Evolutionary conservation across 2,329 filamentous ascomycete species (phyloP).

Genomic region (Aciculosporium take): DNA sequence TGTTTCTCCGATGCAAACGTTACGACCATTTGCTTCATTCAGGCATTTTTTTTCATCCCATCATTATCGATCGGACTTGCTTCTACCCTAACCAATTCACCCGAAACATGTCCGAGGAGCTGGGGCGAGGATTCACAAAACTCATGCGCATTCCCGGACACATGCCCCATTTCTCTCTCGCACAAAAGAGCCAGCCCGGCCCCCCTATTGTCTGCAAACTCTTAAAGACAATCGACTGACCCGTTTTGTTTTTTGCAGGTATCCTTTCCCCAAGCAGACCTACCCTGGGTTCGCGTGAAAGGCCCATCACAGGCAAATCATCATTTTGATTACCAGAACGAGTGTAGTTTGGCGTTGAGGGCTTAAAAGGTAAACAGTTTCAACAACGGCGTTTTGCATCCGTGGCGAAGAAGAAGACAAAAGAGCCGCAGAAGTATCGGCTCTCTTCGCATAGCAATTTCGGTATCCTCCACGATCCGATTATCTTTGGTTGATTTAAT

Average conservation of each 20-base stretch:
- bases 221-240: slow-evolving; percentile 5
- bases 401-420: slow-evolving; percentile 10
- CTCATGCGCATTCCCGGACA: neutral
- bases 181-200: neutral
- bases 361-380: slow-evolving; percentile 30
- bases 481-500: slow-evolving; percentile 1
- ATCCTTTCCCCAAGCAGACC: slow-evolving; percentile 68
- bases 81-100: neutral
- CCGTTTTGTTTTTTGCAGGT: slow-evolving; percentile 31
- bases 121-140: neutral
- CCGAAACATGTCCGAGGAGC: neutral
- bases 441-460: slow-evolving; percentile 21
- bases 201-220: slow-evolving; percentile 3
- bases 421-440: slow-evolving; percentile 12
- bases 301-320: slow-evolving; percentile 9
- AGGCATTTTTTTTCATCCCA: slow-evolving; percentile 1
- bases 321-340: slow-evolving; percentile 7
- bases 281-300: slow-evolving; percentile 39
- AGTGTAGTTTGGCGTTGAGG: slow-evolving; percentile 28
- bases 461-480: slow-evolving; percentile 31
- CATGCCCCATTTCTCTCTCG: neutral
- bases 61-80: neutral
- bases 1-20: slow-evolving; percentile 2
- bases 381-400: slow-evolving; percentile 38
- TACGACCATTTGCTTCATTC: neutral